phyloP scores from a whole-genome alignment of 108 stramenopile species.

The Seminavis robusta region DNA sequence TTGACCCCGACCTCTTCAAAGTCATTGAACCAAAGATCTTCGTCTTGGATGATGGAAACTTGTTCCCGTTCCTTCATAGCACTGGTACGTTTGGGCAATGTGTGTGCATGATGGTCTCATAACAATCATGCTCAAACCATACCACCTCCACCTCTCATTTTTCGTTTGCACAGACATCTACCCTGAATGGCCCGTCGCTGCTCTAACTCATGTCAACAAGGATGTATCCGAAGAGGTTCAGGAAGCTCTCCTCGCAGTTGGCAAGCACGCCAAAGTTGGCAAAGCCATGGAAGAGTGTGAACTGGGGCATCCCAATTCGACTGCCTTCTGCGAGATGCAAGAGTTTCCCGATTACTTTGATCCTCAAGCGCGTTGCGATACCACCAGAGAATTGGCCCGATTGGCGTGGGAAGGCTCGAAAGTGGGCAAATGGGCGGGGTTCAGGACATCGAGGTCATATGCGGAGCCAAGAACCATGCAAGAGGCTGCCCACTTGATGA shows the following conservation, averaged over 20 bases:
- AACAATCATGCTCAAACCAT: conserved; percentile 11
- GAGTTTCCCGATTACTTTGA: background rate
- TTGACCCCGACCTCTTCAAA: conserved; percentile 18
- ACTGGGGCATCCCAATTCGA: too few relatives aligned
- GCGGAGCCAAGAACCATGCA: conserved; percentile 1
- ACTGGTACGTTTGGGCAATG: conserved; percentile 1
- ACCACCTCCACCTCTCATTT: too few relatives aligned
- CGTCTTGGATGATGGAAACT: conserved; percentile 12
- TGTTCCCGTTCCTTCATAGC: conserved; percentile 15
- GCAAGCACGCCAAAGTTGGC: background rate
- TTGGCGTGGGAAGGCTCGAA: background rate
- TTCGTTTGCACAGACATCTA: conserved; percentile 15
- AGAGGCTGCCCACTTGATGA: conserved; percentile 5
- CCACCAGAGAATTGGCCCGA: background rate
- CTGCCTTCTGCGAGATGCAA: conserved; percentile 1
- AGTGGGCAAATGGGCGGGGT: background rate
- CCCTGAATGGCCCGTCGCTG: conserved; percentile 38
- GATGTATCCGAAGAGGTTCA: conserved; percentile 9
- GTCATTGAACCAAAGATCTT: conserved; percentile 13
- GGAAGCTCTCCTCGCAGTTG: background rate
- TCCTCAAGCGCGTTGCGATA: background rate
- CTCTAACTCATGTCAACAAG: conserved; percentile 8
- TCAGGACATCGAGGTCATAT: conserved; percentile 9
- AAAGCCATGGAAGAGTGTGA: background rate
- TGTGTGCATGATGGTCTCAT: background rate